Evolutionary conservation across 768 basidiomycete species (phyloP).

Genomic region (Hirschioporus abietinus): DNA sequence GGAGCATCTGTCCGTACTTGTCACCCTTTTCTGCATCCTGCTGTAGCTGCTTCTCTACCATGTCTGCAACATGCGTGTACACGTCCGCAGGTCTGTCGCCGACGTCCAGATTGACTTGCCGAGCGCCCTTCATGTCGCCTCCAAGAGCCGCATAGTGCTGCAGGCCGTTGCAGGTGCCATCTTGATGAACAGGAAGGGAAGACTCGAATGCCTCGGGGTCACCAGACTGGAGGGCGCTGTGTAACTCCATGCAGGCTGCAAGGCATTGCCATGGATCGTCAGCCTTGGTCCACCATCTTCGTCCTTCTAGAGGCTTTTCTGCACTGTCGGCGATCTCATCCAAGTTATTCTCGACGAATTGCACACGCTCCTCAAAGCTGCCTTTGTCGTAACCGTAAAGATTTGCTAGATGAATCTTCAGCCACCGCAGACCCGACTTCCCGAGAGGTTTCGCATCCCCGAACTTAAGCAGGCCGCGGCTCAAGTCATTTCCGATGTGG

Average conservation of each 20-base stretch:
- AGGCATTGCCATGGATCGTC: conserved; percentile 99
- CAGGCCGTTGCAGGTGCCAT: conserved; percentile 96
- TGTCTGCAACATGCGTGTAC: conserved; percentile 84
- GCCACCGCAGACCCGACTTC: conserved; percentile 82
- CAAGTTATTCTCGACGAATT: conserved; percentile 66
- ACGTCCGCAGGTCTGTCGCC: conserved; percentile 90
- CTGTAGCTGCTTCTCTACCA: conserved; percentile 68
- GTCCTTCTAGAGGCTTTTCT: conserved; percentile 68
- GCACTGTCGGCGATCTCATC: conserved; percentile 82
- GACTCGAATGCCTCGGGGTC: conserved; percentile 55
- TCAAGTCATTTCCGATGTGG: conserved; percentile 93
- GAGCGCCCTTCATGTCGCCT: conserved; percentile 82
- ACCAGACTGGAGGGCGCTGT: conserved; percentile 67
- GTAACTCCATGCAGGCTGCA: conserved; percentile 87
- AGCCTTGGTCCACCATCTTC: conserved; percentile 83
- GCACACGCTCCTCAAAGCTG: conserved; percentile 86
- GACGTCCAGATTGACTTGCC: conserved; percentile 85
- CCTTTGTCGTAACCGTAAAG: conserved; percentile 93
- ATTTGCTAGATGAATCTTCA: conserved; percentile 93
- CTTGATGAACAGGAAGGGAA: conserved; percentile 89
- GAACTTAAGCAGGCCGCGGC: conserved; percentile 81
- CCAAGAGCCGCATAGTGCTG: conserved; percentile 99
- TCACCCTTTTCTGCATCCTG: conserved; percentile 50
- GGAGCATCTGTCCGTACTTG: conserved; percentile 51
- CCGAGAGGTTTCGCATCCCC: conserved; percentile 77